Evolutionary conservation across 208 protist genomes (phyloP), one percentile per base, ranked within the genome.

Genomic region (Phytomonas francai): DNA sequence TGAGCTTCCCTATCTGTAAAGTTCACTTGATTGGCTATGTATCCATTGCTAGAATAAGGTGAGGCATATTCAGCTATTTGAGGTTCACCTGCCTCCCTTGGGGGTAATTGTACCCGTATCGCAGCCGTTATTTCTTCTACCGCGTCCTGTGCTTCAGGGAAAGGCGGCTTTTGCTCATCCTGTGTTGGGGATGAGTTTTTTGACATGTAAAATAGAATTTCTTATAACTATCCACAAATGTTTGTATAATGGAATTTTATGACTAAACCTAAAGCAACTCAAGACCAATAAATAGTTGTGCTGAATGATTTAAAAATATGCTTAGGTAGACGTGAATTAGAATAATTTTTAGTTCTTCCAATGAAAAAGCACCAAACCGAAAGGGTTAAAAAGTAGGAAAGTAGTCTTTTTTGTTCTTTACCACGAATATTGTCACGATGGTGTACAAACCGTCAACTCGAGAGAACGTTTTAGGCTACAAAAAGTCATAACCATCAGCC

Each of bases 21-120:
- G 19, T 87, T 70, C 0, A 77, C 78, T 7, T 79, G 67, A 9
- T 81, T 62, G 32, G 32, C 39, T 34, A 58, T 68, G 19, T 82
- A 28, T 31, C 67, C 63, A 33, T 69, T 57, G 19, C 73, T 71
- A 68, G 4, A 22, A 49, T 49, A 9, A 19, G 12, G 2, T 49
- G 39, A 49, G 39, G 39, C 7, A 19, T 49, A 1, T 49, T 49
- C 39, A 22, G 39, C 39, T 49, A 19, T 49, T 49, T 49, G 39
- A 49, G 4, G 39, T 49, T 12, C 12, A 49, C 9, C 16, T 19
- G 4, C 39, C 39, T 12, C 16, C 39, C 39, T 49, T 19, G 4
- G 39, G 2, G 39, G 2, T 49, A 19, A 3, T 6, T 49, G 39
- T 49, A 12, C 39, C 16, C 39, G 39, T 2, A 49, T 3, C 12